These are phyloP conservation scores for Prunella vulgaris DNA, from an alignment of 257 asterid genomes.

Conservation along the genomic window DNA sequence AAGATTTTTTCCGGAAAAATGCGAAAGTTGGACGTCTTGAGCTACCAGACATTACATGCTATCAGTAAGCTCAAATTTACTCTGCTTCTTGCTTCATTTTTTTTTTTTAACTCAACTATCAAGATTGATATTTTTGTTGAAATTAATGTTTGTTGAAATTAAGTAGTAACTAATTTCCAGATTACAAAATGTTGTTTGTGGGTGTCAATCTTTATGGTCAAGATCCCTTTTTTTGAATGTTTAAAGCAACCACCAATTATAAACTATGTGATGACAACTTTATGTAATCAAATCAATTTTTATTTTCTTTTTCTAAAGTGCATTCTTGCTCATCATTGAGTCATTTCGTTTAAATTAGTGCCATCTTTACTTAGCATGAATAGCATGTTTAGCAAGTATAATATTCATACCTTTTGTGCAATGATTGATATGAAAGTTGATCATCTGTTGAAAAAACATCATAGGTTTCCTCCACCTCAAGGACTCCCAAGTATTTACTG, in stretches of 20 bases:
- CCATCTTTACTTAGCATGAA: not conserved
- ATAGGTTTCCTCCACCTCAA: constrained; percentile 71
- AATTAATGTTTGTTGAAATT: too few species aligned
- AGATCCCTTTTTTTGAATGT: constrained; percentile 7
- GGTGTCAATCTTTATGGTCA: constrained; percentile 28
- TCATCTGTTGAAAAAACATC: not conserved
- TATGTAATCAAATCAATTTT: constrained; percentile 19
- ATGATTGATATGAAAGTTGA: not conserved
- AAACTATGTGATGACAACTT: constrained; percentile 20
- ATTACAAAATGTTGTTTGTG: constrained; percentile 23
- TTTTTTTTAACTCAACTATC: not conserved
- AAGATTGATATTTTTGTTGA: not conserved
- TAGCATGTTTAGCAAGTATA: not conserved
- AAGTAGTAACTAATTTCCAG: constrained; percentile 6
- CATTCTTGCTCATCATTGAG: too few species aligned
- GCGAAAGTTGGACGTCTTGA: constrained; percentile 78
- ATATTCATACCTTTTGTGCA: not conserved
- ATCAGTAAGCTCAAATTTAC: constrained; percentile 56
- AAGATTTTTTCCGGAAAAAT: constrained; percentile 67
- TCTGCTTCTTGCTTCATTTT: not conserved
- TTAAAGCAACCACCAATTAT: constrained; percentile 23
- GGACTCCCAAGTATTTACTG: constrained; percentile 45
- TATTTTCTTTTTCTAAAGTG: constrained; percentile 25
- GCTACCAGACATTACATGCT: constrained; percentile 81
- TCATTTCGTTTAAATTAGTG: too few species aligned